A percentile compares a stretch with the other conserved stretches of the same genome.
Evolutionary conservation across 305 asterid species (phyloP).

Genomic region (Solanum aculeatissimum): DNA sequence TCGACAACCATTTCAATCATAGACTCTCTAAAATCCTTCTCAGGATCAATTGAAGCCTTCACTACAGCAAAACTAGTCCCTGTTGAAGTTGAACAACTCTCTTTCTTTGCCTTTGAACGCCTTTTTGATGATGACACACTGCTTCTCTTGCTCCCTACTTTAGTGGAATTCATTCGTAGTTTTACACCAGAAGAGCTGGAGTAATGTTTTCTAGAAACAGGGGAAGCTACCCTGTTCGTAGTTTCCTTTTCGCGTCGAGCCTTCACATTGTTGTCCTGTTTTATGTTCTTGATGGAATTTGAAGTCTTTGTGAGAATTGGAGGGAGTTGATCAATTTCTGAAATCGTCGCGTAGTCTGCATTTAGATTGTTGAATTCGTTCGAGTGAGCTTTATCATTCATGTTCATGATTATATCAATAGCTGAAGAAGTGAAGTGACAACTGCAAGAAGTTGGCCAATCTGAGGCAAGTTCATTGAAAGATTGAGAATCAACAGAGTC

Average conservation of each 20-base stretch:
- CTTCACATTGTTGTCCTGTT: background rate
- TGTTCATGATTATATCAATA: constrained; percentile 49
- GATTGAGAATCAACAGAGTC: background rate
- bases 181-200: constrained; percentile 41
- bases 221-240: background rate
- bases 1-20: constrained; percentile 86
- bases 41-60: constrained; percentile 76
- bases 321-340: constrained; percentile 38
- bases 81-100: constrained; percentile 1
- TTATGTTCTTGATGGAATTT: background rate
- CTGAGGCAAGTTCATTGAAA: constrained; percentile 5
- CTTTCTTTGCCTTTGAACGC: constrained; percentile 8
- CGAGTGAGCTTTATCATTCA: constrained; percentile 12
- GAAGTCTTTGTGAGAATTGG: constrained; percentile 50
- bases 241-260: background rate
- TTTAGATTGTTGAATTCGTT: background rate
- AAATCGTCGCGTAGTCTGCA: constrained; percentile 10
- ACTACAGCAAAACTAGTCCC: constrained; percentile 64
- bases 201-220: constrained; percentile 25
- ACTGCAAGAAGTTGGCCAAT: constrained; percentile 20
- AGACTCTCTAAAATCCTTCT: constrained; percentile 67
- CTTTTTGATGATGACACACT: constrained; percentile 11
- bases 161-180: constrained; percentile 31
- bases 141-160: constrained; percentile 17
- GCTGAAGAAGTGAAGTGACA: constrained; percentile 33